Percentiles rank a stretch among this genome's conserved stretches.
These are phyloP conservation scores for Neolentinus lepideus DNA, from an alignment of 1,284 basidiomycete species.

Conservation along the genomic window DNA sequence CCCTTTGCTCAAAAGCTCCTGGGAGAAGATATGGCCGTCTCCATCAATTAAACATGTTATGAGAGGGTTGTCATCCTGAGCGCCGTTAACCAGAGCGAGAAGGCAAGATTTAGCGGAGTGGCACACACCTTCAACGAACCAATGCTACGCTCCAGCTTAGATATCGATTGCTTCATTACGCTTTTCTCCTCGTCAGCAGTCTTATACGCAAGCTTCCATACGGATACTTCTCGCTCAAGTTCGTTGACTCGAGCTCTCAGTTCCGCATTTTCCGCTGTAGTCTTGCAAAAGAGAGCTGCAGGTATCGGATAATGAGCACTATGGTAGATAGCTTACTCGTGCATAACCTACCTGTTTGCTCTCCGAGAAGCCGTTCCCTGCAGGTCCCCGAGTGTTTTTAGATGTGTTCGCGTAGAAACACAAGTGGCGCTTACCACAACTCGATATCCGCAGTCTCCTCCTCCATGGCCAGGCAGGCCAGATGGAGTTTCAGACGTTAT, in stretches of 20 bases:
- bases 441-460: neutral
- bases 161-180: slow-evolving; percentile 18
- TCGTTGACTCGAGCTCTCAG: slow-evolving; percentile 26
- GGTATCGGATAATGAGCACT: neutral
- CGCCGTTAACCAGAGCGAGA: neutral
- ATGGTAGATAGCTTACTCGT: neutral
- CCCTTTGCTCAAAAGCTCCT: slow-evolving; percentile 30
- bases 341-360: slow-evolving; percentile 20
- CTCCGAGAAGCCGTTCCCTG: slow-evolving; percentile 23
- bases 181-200: slow-evolving; percentile 25
- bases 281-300: slow-evolving; percentile 24
- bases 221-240: slow-evolving; percentile 28
- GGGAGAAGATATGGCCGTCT: slow-evolving; percentile 39
- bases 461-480: neutral
- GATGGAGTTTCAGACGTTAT: neutral
- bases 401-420: neutral
- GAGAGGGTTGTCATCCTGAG: slow-evolving; percentile 31
- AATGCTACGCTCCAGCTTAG: slow-evolving; percentile 25
- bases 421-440: neutral
- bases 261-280: slow-evolving; percentile 20
- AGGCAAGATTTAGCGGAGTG: neutral
- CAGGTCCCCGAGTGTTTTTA: neutral
- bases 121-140: slow-evolving; percentile 25
- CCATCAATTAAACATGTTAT: slow-evolving; percentile 37
- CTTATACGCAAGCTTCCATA: slow-evolving; percentile 31